Evolutionary conservation across 2,329 filamentous ascomycete genomes (phyloP).

Genomic region (Bipolaris oryzae): DNA sequence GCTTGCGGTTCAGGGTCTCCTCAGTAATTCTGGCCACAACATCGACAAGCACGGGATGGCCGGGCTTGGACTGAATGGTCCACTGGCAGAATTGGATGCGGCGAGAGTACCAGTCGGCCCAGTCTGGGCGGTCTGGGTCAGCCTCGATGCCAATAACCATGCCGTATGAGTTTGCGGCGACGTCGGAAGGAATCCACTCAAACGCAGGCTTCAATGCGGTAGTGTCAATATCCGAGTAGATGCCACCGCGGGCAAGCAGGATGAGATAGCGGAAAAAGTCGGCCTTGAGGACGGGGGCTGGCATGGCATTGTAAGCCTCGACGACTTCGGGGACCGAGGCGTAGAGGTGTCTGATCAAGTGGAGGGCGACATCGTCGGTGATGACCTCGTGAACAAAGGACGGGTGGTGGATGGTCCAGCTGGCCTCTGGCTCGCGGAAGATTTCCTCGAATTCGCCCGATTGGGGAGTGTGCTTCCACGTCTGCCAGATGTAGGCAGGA

Average conservation of each 20-base stretch:
- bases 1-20: conserved; percentile 77
- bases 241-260: conserved; percentile 75
- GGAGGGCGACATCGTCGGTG: conserved; percentile 82
- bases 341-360: conserved; percentile 85
- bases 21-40: conserved; percentile 86
- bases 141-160: conserved; percentile 95
- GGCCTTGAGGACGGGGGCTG: conserved; percentile 62
- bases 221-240: conserved; percentile 87
- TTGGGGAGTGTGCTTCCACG: conserved; percentile 87
- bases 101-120: conserved; percentile 94
- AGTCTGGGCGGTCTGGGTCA: conserved; percentile 89
- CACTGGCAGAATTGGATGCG: conserved; percentile 98
- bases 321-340: conserved; percentile 64
- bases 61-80: conserved; percentile 96
- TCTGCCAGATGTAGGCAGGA: conserved; percentile 99
- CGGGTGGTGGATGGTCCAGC: conserved; percentile 86
- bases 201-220: conserved; percentile 79
- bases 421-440: conserved; percentile 83
- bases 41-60: conserved; percentile 88
- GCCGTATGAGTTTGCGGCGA: conserved; percentile 79
- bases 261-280: conserved; percentile 73
- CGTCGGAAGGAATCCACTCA: conserved; percentile 82
- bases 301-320: conserved; percentile 57
- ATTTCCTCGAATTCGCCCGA: conserved; percentile 74
- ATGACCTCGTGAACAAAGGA: conserved; percentile 96